Conservation (phyloP, 1,284 basidiomycete species). For the Trametes versicolor region DNA sequence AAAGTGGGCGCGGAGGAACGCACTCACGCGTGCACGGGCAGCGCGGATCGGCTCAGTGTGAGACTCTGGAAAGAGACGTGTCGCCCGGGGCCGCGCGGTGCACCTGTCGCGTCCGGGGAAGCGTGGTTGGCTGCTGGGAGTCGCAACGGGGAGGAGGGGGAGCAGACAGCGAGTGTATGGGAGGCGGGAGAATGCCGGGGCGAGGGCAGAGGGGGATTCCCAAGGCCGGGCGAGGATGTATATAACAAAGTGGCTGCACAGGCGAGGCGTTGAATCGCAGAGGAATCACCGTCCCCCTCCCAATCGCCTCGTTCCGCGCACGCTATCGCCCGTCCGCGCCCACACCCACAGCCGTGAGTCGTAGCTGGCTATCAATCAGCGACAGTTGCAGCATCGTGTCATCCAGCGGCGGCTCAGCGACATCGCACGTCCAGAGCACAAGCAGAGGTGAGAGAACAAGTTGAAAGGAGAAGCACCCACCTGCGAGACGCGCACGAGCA, state of each 20-base stretch:
- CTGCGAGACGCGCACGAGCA: not conserved
- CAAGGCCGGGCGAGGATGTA: conserved; percentile 32
- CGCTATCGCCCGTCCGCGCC: conserved; percentile 4
- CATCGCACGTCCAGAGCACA: not conserved
- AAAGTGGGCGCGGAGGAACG: conserved; percentile 17
- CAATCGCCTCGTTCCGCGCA: conserved; percentile 11
- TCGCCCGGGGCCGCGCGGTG: conserved; percentile 6
- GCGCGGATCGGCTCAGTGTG: conserved; percentile 19
- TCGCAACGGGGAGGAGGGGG: not conserved
- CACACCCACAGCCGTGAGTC: conserved; percentile 14
- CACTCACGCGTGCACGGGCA: conserved; percentile 14
- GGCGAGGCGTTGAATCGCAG: conserved; percentile 38
- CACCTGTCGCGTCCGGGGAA: not conserved
- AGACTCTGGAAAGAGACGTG: conserved; percentile 2
- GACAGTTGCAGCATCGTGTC: not conserved
- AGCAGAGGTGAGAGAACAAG: not conserved
- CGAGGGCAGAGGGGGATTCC: conserved; percentile 34
- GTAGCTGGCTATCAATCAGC: not conserved
- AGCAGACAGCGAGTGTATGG: not conserved
- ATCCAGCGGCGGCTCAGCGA: not conserved
- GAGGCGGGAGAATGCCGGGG: conserved; percentile 44
- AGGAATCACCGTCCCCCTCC: conserved; percentile 38
- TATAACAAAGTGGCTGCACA: conserved; percentile 22
- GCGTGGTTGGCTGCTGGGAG: not conserved
- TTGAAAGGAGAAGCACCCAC: not conserved